These are phyloP conservation scores for Fusarium buharicum DNA, from an alignment of 2,329 filamentous ascomycete species.

Conservation along the genomic window DNA sequence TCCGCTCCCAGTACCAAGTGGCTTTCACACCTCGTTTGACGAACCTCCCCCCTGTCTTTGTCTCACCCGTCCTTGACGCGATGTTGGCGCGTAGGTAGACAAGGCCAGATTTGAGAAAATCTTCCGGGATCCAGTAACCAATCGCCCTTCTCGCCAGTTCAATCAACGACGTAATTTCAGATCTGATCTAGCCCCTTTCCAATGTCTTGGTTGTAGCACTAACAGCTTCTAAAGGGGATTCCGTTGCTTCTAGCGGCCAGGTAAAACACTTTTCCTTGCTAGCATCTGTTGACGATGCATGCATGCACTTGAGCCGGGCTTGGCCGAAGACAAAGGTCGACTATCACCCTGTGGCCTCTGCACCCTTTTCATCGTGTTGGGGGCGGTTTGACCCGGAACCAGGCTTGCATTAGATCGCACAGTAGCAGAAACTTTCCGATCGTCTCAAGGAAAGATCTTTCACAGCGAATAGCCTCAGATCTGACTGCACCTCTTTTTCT, in stretches of 20 bases:
- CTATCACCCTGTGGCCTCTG: no score
- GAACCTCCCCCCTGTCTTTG: neutral
- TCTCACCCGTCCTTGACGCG: neutral
- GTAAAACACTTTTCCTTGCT: neutral
- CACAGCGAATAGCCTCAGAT: no score
- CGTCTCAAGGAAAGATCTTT: no score
- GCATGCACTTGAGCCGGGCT: constrained; percentile 8
- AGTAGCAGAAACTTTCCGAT: no score
- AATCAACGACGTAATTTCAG: neutral
- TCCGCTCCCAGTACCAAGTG: no score
- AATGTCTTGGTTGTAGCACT: neutral
- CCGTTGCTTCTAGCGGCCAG: constrained; percentile 16
- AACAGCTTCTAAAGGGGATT: constrained; percentile 10
- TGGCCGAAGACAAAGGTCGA: constrained; percentile 5
- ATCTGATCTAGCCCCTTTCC: neutral
- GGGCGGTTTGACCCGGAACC: no score
- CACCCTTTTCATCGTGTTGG: no score
- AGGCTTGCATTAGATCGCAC: no score
- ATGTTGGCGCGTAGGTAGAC: neutral
- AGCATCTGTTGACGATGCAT: neutral
- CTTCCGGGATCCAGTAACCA: neutral
- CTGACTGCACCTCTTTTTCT: no score
- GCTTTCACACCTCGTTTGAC: neutral
- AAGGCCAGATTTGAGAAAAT: constrained; percentile 4
- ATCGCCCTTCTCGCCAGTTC: neutral